Evolutionary conservation across 768 basidiomycete species (phyloP).

Genomic region (Panellus pusillus): DNA sequence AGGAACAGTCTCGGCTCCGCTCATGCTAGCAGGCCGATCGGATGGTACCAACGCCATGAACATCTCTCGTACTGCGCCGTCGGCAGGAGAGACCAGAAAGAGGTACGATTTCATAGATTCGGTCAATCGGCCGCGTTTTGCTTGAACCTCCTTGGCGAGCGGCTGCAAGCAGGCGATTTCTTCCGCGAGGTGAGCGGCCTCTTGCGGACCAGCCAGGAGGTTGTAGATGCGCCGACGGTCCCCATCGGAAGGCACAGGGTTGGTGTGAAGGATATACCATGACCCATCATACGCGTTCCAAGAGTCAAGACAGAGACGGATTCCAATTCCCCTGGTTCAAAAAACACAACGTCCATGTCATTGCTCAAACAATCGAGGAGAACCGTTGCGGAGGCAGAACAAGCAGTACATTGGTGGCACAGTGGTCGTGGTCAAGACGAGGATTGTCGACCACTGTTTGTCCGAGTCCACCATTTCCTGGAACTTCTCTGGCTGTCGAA

Average conservation of each 20-base stretch:
- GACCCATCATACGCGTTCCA: too few species aligned
- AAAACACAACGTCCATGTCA: too few species aligned
- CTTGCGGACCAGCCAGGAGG: not conserved
- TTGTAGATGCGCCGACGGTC: constrained; percentile 3
- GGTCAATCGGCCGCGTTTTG: not conserved
- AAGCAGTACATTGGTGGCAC: too few species aligned
- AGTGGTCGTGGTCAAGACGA: too few species aligned
- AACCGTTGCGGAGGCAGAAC: too few species aligned
- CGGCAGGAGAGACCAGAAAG: constrained; percentile 3
- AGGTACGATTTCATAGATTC: not conserved
- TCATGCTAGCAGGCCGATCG: not conserved
- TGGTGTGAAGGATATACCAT: constrained; percentile 3
- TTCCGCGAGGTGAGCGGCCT: too few species aligned
- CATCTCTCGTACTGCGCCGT: not conserved
- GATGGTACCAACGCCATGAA: not conserved
- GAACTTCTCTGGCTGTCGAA: too few species aligned
- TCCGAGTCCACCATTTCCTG: too few species aligned
- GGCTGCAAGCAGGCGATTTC: not conserved
- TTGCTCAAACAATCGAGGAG: too few species aligned
- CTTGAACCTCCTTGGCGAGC: not conserved
- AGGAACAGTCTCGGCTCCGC: not conserved
- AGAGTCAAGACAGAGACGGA: too few species aligned
- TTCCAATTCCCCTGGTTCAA: too few species aligned
- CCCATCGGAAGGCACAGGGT: not conserved
- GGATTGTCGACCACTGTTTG: too few species aligned